Percentiles rank a stretch among this genome's conserved stretches.
Conservation (phyloP, 495 filamentous ascomycete genomes). For the Chlorociboria aeruginascens region DNA sequence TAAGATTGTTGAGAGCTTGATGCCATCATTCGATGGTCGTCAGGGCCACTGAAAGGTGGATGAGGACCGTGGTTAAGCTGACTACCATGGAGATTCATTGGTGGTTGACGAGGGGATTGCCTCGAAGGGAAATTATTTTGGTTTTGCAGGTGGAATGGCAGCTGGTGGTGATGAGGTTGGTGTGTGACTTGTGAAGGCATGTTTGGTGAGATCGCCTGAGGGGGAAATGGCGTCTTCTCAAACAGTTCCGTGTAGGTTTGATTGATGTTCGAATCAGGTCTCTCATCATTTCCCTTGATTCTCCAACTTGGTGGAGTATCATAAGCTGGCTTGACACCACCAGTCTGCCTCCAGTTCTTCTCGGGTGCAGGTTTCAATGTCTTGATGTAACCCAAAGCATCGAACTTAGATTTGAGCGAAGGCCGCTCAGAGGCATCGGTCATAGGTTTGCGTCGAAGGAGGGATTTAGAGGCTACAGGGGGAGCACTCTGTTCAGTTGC, state of each 20-base stretch:
- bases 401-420: constrained; percentile 34
- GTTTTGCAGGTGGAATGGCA: constrained; percentile 53
- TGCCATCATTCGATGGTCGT: constrained; percentile 81
- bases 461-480: constrained; percentile 29
- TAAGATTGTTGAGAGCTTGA: constrained; percentile 64
- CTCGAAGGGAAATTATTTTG: constrained; percentile 29
- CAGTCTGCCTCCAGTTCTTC: constrained; percentile 48
- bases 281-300: constrained; percentile 42
- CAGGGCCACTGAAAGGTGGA: constrained; percentile 50
- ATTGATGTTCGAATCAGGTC: constrained; percentile 44
- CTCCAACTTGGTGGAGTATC: constrained; percentile 75
- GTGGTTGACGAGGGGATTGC: constrained; percentile 53
- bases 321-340: constrained; percentile 65
- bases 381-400: constrained; percentile 56
- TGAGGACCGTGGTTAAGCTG: constrained; percentile 52
- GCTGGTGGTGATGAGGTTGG: constrained; percentile 57
- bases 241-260: constrained; percentile 64
- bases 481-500: constrained; percentile 35
- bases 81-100: constrained; percentile 49
- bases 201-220: constrained; percentile 51
- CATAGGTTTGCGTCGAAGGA: constrained; percentile 43
- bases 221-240: constrained; percentile 43
- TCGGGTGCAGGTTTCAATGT: constrained; percentile 60
- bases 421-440: constrained; percentile 35
- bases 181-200: constrained; percentile 42